Base-by-base conservation (phyloP, 2,329 filamentous ascomycete genomes). In the Bisporella sp. region DNA sequence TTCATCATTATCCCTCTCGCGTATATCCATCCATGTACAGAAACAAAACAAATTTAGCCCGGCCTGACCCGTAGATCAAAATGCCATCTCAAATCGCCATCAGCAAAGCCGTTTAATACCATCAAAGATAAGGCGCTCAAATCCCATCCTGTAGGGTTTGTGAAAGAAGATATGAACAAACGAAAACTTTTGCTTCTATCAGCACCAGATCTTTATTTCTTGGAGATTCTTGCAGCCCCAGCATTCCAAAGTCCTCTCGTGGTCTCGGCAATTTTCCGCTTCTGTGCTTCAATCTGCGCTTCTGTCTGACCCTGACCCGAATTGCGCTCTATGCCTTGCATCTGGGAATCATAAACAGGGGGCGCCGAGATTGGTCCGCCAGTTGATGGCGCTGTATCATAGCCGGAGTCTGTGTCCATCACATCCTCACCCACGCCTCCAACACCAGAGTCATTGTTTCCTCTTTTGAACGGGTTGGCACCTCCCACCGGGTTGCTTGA, bases 231-330 rank as follows among this genome's bases (percentile, higher is more conserved):
- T 21, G 21, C 21, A 21, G 21, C 21, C 21, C 21, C 21, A 21
- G 21, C 21, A 21, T 21, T 62, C 82, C 82, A 85, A 50, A 85
- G 66, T 21, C 52, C 52, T 21, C 45, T 49, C 5, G 76, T 81
- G 31, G 80, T 82, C 66, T 84, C 79, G n/a, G 81, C 68, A 11
- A 83, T 72, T 57, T 73, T 74, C 65, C 81, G 81, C 45, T 69
- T 74, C 55, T 66, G 64, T 8, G 63, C 62, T 47, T 63, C 60
- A 41, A 66, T 65, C 47, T 66, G 62, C 41, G 62, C 61, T 37
- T 65, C 60, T 6, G 62, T 62, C 50, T 66, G 63, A n/a, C 64
- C 64, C 48, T 65, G 64, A 4, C 64, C 64, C 3, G 57, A 58
- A 45, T 21, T 54, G 5, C 60, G 53, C 41, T 64, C 62, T 2